A percentile compares a stretch with the other conserved stretches of the same genome.
Conservation (phyloP, 805 yeast species). For the Wickerhamomyces bovis region DNA sequence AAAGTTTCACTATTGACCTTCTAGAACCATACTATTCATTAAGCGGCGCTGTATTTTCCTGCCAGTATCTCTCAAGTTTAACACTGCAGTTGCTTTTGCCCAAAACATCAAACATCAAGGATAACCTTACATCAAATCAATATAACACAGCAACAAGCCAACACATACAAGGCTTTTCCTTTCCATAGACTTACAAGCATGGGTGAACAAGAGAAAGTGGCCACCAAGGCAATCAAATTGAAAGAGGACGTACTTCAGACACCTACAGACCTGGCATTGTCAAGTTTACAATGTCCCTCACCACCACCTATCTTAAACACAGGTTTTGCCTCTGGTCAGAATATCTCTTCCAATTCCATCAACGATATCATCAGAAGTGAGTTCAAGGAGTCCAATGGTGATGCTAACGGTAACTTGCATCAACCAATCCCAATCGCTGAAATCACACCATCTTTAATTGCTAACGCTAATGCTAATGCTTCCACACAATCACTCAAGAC, state of each 20-base stretch:
- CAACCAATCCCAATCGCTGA: conserved; percentile 3
- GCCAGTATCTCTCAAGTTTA: too few relatives aligned
- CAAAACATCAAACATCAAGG: too few relatives aligned
- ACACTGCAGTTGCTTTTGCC: too few relatives aligned
- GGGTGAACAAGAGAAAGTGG: background rate
- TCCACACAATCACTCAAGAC: conserved; percentile 21
- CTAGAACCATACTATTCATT: too few relatives aligned
- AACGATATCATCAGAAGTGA: conserved; percentile 19
- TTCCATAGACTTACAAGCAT: background rate
- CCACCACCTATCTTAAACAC: conserved; percentile 62
- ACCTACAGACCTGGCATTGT: conserved; percentile 51
- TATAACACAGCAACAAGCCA: too few relatives aligned
- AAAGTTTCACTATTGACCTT: too few relatives aligned
- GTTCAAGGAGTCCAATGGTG: conserved; percentile 5
- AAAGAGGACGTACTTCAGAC: conserved; percentile 21
- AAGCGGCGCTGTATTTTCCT: too few relatives aligned
- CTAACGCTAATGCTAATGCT: background rate
- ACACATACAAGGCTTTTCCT: too few relatives aligned
- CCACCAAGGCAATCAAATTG: conserved; percentile 1
- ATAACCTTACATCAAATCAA: too few relatives aligned
- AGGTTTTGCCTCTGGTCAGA: conserved; percentile 19
- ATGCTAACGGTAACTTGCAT: background rate
- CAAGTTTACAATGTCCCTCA: conserved; percentile 59
- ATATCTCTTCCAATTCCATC: conserved; percentile 21
- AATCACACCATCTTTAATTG: background rate